phyloP scores from a whole-genome alignment of 2,329 filamentous ascomycete genomes.

The Neurospora crassa region DNA sequence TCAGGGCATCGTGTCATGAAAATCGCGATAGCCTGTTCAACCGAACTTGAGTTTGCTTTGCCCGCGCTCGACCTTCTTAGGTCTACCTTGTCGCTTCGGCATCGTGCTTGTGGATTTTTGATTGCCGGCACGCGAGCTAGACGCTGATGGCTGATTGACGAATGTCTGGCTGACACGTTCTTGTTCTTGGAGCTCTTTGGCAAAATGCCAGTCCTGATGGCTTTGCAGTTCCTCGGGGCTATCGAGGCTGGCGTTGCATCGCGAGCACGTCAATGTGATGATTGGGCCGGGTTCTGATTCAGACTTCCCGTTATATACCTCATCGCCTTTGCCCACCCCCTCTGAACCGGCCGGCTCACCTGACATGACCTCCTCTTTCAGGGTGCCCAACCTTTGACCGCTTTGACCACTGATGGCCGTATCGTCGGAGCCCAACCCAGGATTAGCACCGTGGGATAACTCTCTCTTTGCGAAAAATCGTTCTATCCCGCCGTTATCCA shows the following conservation, averaged over 20 bases:
- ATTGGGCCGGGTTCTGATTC: slow-evolving; percentile 16
- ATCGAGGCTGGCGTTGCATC: slow-evolving; percentile 55
- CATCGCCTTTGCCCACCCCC: neutral
- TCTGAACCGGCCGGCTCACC: neutral
- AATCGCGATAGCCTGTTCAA: slow-evolving; percentile 24
- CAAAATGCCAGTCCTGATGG: slow-evolving; percentile 92
- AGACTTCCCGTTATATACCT: neutral
- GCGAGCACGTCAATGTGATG: slow-evolving; percentile 43
- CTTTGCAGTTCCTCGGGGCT: slow-evolving; percentile 53
- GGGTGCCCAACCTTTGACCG: neutral
- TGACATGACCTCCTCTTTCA: neutral
- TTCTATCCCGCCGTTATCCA: slow-evolving; percentile 42
- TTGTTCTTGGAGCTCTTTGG: slow-evolving; percentile 67
- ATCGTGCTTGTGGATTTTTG: slow-evolving; percentile 24
- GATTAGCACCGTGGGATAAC: slow-evolving; percentile 1
- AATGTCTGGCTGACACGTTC: slow-evolving; percentile 43
- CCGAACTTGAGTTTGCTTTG: slow-evolving; percentile 54
- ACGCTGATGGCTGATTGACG: slow-evolving; percentile 26
- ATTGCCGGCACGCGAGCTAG: slow-evolving; percentile 24
- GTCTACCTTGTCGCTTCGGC: slow-evolving; percentile 29
- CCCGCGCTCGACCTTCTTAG: slow-evolving; percentile 42
- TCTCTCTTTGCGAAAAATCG: slow-evolving; percentile 42
- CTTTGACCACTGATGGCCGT: slow-evolving; percentile 11
- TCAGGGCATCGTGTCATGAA: neutral
- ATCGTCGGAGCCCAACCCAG: slow-evolving; percentile 27